Evolutionary conservation across 202 grass and related monocot species (phyloP), one percentile per base, ranked within the genome.

Genomic region (Digitaria exilis): DNA sequence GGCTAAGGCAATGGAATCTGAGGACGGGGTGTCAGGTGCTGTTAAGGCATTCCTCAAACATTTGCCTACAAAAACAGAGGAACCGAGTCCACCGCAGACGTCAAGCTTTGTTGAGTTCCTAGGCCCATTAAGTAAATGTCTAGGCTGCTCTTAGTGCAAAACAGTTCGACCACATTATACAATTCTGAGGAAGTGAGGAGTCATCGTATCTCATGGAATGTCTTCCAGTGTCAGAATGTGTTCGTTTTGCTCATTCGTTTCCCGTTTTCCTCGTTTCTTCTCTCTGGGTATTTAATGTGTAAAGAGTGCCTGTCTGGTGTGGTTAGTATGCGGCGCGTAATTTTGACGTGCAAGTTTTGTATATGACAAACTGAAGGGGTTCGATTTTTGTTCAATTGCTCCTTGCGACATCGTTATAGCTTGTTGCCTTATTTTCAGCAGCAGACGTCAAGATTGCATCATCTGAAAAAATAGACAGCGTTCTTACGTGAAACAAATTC

Each of bases 21-120:
- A 98, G 75, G 96, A 96, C 18, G 96, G 96, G 10, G 87, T 91
- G 45, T 79, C 83, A 0, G 96, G 93, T 45, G 96, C 96, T 71
- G 96, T 95, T 11, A 94, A 84, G 79, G 90, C 83, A 67, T 95
- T 98, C 66, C 88, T 98, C 30, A 98, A 65, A 62, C 91, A 98
- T 83, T 75, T 98, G 54, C 96, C 96, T 76, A 84, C 61, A 29
- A 81, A 43, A 87, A 9, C 77, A 3, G 60, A 66, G 41, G 68
- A 76, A 49, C 18, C 76, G 37, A 25, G 16, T n/a, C 57, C 84
- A 9, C 84, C 67, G 4, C 79, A 66, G n/a, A 9, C 82, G 3
- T 82, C 91, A 0, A 54, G 87, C 70, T 65, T 90, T 4, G 25
- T 88, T 7, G 49, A 71, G 18, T 71, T 98, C 32, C 73, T 93